A percentile compares a stretch with the other conserved stretches of the same genome.
These are phyloP conservation scores for Talaromyces atroroseus DNA, from an alignment of 2,329 filamentous ascomycete genomes.

Conservation along the genomic window DNA sequence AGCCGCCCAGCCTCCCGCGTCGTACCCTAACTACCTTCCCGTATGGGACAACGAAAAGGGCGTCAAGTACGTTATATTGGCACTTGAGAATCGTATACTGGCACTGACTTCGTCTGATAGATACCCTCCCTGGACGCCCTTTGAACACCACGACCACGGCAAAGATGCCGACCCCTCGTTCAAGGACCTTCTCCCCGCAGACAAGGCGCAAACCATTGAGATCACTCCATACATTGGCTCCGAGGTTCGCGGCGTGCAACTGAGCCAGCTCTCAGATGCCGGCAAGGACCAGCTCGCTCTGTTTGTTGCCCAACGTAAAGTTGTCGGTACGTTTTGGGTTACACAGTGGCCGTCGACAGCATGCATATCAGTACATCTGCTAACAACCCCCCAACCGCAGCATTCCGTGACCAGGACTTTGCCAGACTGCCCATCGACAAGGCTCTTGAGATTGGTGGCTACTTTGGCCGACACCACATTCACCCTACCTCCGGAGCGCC, in stretches of 20 bases:
- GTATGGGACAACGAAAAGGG: slow-evolving; percentile 58
- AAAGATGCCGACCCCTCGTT: slow-evolving; percentile 66
- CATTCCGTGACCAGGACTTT: slow-evolving; percentile 71
- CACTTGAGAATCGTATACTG: not conserved
- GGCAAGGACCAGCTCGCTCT: slow-evolving; percentile 70
- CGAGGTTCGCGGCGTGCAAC: slow-evolving; percentile 65
- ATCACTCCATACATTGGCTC: slow-evolving; percentile 70
- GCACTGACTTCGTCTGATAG: slow-evolving; percentile 24
- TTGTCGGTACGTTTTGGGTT: slow-evolving; percentile 52
- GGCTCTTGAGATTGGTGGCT: slow-evolving; percentile 63
- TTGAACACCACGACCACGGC: slow-evolving; percentile 69
- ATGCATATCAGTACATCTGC: not conserved
- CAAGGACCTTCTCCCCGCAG: slow-evolving; percentile 58
- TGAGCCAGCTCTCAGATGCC: slow-evolving; percentile 60
- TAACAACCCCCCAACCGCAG: slow-evolving; percentile 22
- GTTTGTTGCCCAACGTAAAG: slow-evolving; percentile 50
- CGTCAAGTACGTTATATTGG: slow-evolving; percentile 4
- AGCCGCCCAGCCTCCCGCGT: slow-evolving; percentile 49
- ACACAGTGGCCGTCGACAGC: not conserved
- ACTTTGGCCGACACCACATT: slow-evolving; percentile 77
- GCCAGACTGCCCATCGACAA: slow-evolving; percentile 64
- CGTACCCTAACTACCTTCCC: slow-evolving; percentile 69
- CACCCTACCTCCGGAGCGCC: slow-evolving; percentile 74
- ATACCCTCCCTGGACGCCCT: slow-evolving; percentile 60
- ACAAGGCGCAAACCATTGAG: slow-evolving; percentile 46